Evolutionary conservation across 805 yeast genomes (phyloP).

Genomic region (Ascoidea tarda): DNA sequence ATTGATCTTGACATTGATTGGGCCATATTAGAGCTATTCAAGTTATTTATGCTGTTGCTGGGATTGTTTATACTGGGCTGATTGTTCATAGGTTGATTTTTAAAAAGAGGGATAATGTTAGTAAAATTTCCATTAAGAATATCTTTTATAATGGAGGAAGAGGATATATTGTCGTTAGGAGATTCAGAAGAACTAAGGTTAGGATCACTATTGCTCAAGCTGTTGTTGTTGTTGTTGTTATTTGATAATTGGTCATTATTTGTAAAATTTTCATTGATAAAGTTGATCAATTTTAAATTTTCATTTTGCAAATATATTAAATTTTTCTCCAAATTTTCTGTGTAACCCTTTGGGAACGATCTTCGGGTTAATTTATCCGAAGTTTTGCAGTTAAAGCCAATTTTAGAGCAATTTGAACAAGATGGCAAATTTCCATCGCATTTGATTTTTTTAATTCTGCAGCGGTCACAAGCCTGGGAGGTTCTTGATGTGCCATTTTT

Average conservation of each 20-base stretch:
- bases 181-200: neutral
- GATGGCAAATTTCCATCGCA: conserved; percentile 60
- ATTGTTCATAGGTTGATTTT: conserved; percentile 12
- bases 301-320: conserved; percentile 48
- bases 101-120: conserved; percentile 14
- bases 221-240: conserved; percentile 8
- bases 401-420: conserved; percentile 52
- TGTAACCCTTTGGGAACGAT: conserved; percentile 72
- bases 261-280: conserved; percentile 17
- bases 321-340: conserved; percentile 56
- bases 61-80: conserved; percentile 11
- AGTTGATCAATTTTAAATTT: conserved; percentile 24
- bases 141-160: conserved; percentile 9
- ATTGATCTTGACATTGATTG: no score
- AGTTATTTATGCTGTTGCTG: conserved; percentile 12
- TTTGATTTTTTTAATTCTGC: conserved; percentile 61
- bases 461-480: conserved; percentile 73
- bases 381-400: conserved; percentile 55
- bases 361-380: conserved; percentile 63
- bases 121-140: conserved; percentile 9
- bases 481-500: conserved; percentile 25
- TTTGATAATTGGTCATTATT: neutral
- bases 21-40: neutral
- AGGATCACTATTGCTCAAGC: conserved; percentile 14
- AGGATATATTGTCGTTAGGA: conserved; percentile 11